Conservation (phyloP, 352 stramenopile genomes). For the Pythium brachiatum region DNA sequence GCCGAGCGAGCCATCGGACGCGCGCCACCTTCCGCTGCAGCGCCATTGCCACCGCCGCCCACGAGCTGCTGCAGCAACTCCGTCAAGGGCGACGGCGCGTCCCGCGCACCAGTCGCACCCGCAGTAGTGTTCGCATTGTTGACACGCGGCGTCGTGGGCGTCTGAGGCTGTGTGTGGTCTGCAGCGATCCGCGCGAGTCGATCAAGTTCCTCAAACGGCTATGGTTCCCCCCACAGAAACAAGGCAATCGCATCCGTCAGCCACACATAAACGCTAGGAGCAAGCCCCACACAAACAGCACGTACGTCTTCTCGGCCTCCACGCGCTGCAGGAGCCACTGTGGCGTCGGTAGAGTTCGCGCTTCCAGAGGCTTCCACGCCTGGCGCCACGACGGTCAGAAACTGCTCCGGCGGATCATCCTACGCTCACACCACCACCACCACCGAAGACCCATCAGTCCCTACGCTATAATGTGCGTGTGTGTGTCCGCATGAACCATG, state of each 20-base stretch:
- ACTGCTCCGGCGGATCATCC: slow-evolving; percentile 68
- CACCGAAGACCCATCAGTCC: not conserved
- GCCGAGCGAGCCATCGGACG: slow-evolving; percentile 25
- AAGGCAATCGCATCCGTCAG: not conserved
- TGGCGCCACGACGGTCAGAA: slow-evolving; percentile 25
- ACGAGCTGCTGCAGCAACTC: slow-evolving; percentile 32
- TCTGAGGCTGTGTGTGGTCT: not conserved
- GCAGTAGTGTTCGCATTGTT: not conserved
- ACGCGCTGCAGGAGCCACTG: not conserved
- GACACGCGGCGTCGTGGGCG: not conserved
- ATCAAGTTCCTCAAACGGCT: not conserved
- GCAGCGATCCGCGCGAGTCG: not conserved
- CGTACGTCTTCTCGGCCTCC: not conserved
- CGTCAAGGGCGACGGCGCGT: slow-evolving; percentile 11
- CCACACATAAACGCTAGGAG: not conserved
- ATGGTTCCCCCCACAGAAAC: not conserved
- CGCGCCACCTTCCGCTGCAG: slow-evolving; percentile 1
- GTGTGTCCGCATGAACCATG: not conserved
- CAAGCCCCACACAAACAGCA: no score
- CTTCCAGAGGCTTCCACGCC: not conserved
- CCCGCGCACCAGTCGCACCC: not conserved
- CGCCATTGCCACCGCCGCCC: not conserved
- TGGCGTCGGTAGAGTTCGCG: not conserved
- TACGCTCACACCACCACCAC: slow-evolving; percentile 17
- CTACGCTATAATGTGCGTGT: no score